These are phyloP conservation scores for Auxenochlorella protothecoides DNA, from an alignment of 139 green algal genomes.

Conservation along the genomic window DNA sequence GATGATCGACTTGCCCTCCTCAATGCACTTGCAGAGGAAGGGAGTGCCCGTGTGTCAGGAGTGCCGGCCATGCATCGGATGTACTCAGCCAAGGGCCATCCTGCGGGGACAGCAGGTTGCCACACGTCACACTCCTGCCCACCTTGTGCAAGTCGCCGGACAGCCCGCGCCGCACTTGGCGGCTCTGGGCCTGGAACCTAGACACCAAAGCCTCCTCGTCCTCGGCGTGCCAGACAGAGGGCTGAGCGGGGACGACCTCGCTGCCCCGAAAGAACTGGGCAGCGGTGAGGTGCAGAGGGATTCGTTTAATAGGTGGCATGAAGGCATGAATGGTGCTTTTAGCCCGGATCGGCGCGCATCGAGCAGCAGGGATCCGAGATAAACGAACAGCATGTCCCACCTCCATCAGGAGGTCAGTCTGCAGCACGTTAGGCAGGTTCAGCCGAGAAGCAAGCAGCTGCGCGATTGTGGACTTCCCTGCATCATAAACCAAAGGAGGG, in stretches of 20 bases:
- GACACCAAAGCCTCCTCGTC: constrained; percentile 32
- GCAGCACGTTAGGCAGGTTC: constrained; percentile 91
- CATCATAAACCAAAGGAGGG: background rate
- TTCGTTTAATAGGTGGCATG: background rate
- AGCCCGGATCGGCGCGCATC: too few species aligned
- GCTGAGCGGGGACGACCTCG: constrained; percentile 10
- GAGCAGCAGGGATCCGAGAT: too few species aligned
- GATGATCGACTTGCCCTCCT: constrained; percentile 86
- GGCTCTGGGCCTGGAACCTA: constrained; percentile 50
- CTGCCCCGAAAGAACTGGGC: constrained; percentile 12
- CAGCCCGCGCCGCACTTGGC: constrained; percentile 48
- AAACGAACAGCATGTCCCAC: constrained; percentile 10
- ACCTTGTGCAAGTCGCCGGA: constrained; percentile 78
- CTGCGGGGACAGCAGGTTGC: background rate
- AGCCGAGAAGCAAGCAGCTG: constrained; percentile 82
- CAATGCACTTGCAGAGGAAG: constrained; percentile 23
- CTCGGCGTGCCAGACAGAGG: constrained; percentile 27
- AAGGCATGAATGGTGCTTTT: too few species aligned
- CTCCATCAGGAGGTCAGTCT: constrained; percentile 79
- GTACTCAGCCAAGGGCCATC: background rate
- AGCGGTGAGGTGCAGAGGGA: background rate
- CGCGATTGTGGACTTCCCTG: constrained; percentile 82
- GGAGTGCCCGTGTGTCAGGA: background rate
- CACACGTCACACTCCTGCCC: background rate
- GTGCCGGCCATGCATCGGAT: too few species aligned